phyloP scores from a whole-genome alignment of 2,329 filamentous ascomycete genomes.

The Coccinonectria pachysandricola region DNA sequence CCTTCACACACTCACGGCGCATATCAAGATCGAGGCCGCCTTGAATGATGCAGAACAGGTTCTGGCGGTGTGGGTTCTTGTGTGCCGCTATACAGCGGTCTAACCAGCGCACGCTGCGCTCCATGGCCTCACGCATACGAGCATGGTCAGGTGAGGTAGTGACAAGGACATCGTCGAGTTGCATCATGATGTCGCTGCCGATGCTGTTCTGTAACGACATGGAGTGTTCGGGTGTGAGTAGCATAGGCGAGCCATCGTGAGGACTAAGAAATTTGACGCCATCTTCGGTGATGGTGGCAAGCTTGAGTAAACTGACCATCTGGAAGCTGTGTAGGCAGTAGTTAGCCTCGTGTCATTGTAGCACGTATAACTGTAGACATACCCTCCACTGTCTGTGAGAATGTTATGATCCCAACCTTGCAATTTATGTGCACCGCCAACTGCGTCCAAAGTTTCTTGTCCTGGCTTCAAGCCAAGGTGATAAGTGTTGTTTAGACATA shows the following conservation, averaged over 20 bases:
- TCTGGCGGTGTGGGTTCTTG: slow-evolving; percentile 71
- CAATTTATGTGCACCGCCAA: slow-evolving; percentile 88
- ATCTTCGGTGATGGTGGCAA: slow-evolving; percentile 90
- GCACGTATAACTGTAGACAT: no score
- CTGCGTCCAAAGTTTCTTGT: slow-evolving; percentile 72
- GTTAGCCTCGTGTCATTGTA: no score
- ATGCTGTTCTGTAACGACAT: slow-evolving; percentile 95
- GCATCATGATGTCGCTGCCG: slow-evolving; percentile 98
- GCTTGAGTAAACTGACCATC: slow-evolving; percentile 92
- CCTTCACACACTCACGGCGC: slow-evolving; percentile 68
- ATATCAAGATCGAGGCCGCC: slow-evolving; percentile 85
- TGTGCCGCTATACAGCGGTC: slow-evolving; percentile 91
- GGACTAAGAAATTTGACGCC: slow-evolving; percentile 94
- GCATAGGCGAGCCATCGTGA: slow-evolving; percentile 90
- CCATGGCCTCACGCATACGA: slow-evolving; percentile 90
- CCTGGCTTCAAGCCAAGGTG: slow-evolving; percentile 92
- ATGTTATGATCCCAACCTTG: slow-evolving; percentile 96
- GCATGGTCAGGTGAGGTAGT: slow-evolving; percentile 84
- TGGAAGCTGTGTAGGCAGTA: slow-evolving; percentile 87
- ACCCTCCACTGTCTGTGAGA: slow-evolving; percentile 71
- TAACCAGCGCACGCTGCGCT: slow-evolving; percentile 87
- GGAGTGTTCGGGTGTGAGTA: slow-evolving; percentile 94
- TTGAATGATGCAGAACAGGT: slow-evolving; percentile 97
- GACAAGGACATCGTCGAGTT: slow-evolving; percentile 94
- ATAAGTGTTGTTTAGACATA: slow-evolving; percentile 98